A percentile compares a stretch with the other conserved stretches of the same genome.
These are phyloP conservation scores for Lentinula detonsa DNA, from an alignment of 768 basidiomycete genomes.

Conservation along the genomic window DNA sequence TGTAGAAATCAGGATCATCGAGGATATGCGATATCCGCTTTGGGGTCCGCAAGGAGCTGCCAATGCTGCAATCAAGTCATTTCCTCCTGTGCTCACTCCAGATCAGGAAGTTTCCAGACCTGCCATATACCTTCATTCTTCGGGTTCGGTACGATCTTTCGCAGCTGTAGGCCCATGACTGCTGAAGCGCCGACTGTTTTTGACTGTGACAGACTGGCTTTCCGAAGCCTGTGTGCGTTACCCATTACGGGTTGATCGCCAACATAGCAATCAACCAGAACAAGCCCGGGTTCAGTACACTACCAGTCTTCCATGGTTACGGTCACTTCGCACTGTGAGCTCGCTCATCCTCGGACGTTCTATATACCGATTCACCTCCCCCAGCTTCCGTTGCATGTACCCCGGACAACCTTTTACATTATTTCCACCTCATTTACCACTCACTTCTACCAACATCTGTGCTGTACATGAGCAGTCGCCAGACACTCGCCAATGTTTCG, in stretches of 20 bases:
- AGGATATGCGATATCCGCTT: constrained; percentile 31
- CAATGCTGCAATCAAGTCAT: constrained; percentile 18
- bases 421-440: constrained; percentile 31
- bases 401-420: constrained; percentile 31
- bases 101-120: constrained; percentile 25
- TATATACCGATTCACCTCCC: neutral
- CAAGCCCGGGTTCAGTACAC: constrained; percentile 33
- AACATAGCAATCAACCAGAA: constrained; percentile 29
- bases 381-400: constrained; percentile 25
- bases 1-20: constrained; percentile 15
- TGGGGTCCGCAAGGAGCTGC: constrained; percentile 32
- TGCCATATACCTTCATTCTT: constrained; percentile 37
- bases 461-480: constrained; percentile 23
- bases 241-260: constrained; percentile 27
- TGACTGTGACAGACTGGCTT: constrained; percentile 30
- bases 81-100: constrained; percentile 19
- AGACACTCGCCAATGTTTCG: constrained; percentile 20
- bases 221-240: constrained; percentile 36
- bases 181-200: neutral
- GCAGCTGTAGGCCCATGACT: neutral
- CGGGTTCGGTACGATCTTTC: constrained; percentile 25
- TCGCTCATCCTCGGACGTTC: neutral
- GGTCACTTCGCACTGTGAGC: constrained; percentile 30
- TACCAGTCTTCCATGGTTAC: constrained; percentile 39
- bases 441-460: constrained; percentile 35